A percentile compares a stretch with the other conserved stretches of the same genome.
phyloP scores from a whole-genome alignment of 2,329 filamentous ascomycete genomes.

The Aspergillus fijiensis region DNA sequence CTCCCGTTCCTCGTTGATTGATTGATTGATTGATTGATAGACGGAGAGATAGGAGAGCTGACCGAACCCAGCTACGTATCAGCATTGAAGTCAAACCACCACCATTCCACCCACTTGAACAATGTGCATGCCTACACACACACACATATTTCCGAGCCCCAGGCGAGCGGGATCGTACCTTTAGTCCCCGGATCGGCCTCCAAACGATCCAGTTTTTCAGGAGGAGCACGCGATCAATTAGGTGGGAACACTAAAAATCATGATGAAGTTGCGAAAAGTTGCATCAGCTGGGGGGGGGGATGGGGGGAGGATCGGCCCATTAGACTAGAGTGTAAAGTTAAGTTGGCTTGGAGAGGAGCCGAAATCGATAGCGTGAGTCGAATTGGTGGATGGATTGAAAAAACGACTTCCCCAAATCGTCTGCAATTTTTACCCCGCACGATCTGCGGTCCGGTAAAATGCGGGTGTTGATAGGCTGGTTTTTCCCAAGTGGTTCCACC shows the following conservation, averaged over 20 bases:
- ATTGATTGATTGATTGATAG: background rate
- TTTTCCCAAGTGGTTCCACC: no score
- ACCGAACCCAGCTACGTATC: background rate
- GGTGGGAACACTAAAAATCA: no score
- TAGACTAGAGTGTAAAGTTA: no score
- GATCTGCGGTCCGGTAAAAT: background rate
- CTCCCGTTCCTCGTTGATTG: background rate
- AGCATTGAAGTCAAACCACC: background rate
- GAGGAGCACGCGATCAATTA: background rate
- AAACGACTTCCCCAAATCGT: no score
- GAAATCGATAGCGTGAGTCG: no score
- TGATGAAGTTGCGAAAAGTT: no score
- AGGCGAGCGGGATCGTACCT: background rate
- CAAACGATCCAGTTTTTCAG: background rate
- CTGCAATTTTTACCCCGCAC: background rate
- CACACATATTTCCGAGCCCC: background rate
- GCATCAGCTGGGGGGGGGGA: no score
- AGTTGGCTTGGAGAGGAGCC: no score
- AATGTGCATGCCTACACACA: background rate
- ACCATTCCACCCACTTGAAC: background rate
- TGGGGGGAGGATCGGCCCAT: no score
- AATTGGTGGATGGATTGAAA: no score
- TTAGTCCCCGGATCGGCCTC: no score
- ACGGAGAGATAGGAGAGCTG: no score
- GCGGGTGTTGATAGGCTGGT: background rate